phyloP scores from a whole-genome alignment of 495 filamentous ascomycete genomes.

The Tuber microsphaerosporum region DNA sequence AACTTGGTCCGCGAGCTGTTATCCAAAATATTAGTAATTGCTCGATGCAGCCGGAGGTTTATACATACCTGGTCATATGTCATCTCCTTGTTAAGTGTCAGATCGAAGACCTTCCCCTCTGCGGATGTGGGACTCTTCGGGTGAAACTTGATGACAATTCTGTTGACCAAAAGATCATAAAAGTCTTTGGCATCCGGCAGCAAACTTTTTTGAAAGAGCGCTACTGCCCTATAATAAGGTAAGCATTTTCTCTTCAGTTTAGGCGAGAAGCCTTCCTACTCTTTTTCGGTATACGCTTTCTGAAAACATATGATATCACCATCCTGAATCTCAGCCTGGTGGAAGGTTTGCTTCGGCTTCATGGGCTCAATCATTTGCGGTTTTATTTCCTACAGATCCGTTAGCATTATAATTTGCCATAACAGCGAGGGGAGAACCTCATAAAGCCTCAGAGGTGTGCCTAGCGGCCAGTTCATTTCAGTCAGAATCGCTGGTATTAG shows the following conservation, averaged over 20 bases:
- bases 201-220: slow-evolving; percentile 40
- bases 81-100: slow-evolving; percentile 77
- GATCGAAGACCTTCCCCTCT: slow-evolving; percentile 55
- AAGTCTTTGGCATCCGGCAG: slow-evolving; percentile 67
- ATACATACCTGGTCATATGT: slow-evolving; percentile 63
- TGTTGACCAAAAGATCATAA: slow-evolving; percentile 86
- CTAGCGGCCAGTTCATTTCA: slow-evolving; percentile 76
- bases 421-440: slow-evolving; percentile 50
- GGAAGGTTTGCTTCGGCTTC: slow-evolving; percentile 81
- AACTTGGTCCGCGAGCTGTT: slow-evolving; percentile 66
- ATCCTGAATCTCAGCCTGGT: slow-evolving; percentile 88
- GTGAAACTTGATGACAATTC: slow-evolving; percentile 62
- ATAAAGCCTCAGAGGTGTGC: slow-evolving; percentile 53
- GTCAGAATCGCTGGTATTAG: slow-evolving; percentile 71
- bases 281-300: slow-evolving; percentile 55
- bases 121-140: slow-evolving; percentile 52
- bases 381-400: slow-evolving; percentile 68
- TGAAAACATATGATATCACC: slow-evolving; percentile 97
- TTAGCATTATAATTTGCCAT: slow-evolving; percentile 27
- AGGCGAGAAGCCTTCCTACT: slow-evolving; percentile 42
- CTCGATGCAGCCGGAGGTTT: neutral
- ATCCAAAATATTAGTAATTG: neutral
- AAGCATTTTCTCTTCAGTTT: slow-evolving; percentile 11
- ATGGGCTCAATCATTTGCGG: slow-evolving; percentile 92
- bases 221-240: slow-evolving; percentile 14